phyloP scores from a whole-genome alignment of 1,284 basidiomycete genomes.

The Ustilago bromivora region DNA sequence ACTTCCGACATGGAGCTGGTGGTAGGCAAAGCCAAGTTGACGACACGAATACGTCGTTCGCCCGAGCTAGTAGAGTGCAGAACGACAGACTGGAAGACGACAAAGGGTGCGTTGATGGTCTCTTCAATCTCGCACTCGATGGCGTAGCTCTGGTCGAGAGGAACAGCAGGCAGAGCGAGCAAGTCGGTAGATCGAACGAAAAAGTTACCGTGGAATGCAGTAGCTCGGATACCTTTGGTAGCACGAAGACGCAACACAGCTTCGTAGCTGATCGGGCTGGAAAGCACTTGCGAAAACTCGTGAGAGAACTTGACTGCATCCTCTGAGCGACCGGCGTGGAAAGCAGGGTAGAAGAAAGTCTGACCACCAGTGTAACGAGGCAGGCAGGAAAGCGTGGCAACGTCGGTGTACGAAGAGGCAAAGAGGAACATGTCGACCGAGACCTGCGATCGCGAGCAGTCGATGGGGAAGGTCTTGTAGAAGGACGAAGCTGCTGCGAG shows the following conservation, averaged over 20 bases:
- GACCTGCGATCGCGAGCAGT: conserved; percentile 95
- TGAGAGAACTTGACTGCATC: conserved; percentile 98
- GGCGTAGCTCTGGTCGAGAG: conserved; percentile 94
- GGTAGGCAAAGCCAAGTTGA: conserved; percentile 91
- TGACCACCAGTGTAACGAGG: conserved; percentile 98
- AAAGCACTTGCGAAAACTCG: conserved; percentile 92
- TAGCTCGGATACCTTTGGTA: conserved; percentile 85
- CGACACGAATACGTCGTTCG: conserved; percentile 94
- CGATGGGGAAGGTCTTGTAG: conserved; percentile 99
- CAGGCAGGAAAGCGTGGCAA: conserved; percentile 89
- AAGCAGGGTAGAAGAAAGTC: conserved; percentile 98
- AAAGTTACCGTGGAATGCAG: conserved; percentile 99
- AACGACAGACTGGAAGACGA: conserved; percentile 95
- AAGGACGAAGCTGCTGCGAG: conserved; percentile 79
- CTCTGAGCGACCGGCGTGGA: conserved; percentile 92
- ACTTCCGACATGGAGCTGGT: conserved; percentile 92
- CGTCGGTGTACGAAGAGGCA: conserved; percentile 91
- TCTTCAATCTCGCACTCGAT: conserved; percentile 99
- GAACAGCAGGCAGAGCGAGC: conserved; percentile 94
- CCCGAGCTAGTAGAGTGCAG: conserved; percentile 95
- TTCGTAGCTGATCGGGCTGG: conserved; percentile 94
- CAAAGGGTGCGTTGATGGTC: conserved; percentile 88
- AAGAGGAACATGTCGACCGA: conserved; percentile 99
- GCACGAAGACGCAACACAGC: conserved; percentile 98
- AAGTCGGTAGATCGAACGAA: conserved; percentile 98